Evolutionary conservation across 345 rosid genomes (phyloP).

Genomic region (Eutrema heterophyllum): DNA sequence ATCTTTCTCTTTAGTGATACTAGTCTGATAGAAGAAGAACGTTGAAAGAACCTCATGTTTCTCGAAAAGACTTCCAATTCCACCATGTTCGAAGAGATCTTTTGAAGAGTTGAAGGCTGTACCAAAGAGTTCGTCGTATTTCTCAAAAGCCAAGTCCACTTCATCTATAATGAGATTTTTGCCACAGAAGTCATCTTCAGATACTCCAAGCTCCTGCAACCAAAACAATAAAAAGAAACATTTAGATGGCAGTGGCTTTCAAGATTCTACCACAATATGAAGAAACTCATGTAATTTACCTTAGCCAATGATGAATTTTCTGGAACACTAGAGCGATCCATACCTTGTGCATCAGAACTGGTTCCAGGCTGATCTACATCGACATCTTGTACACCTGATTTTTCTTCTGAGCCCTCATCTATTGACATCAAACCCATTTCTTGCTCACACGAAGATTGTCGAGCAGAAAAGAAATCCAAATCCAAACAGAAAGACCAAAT

Average conservation of each 20-base stretch:
- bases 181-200: conserved; percentile 45
- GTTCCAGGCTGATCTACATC: conserved; percentile 39
- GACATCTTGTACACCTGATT: conserved; percentile 29
- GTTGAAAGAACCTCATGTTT: conserved; percentile 33
- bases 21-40: background rate
- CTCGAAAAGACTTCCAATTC: conserved; percentile 78
- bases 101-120: conserved; percentile 66
- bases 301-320: conserved; percentile 40
- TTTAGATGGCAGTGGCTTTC: background rate
- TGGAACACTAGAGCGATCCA: conserved; percentile 41
- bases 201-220: conserved; percentile 18
- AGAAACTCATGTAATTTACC: conserved; percentile 36
- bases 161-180: conserved; percentile 69
- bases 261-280: background rate
- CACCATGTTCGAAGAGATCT: conserved; percentile 80
- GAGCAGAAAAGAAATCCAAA: conserved; percentile 41
- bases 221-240: background rate
- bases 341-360: conserved; percentile 33
- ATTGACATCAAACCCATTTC: conserved; percentile 84
- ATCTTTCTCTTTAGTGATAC: background rate
- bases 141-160: conserved; percentile 70
- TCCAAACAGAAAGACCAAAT: conserved; percentile 65
- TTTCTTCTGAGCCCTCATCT: conserved; percentile 46
- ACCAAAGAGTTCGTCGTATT: conserved; percentile 93
- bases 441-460: conserved; percentile 66